Evolutionary conservation across 495 filamentous ascomycete species (phyloP), one percentile per base, ranked within the genome.

Genomic region (Talaromyces adpressus): DNA sequence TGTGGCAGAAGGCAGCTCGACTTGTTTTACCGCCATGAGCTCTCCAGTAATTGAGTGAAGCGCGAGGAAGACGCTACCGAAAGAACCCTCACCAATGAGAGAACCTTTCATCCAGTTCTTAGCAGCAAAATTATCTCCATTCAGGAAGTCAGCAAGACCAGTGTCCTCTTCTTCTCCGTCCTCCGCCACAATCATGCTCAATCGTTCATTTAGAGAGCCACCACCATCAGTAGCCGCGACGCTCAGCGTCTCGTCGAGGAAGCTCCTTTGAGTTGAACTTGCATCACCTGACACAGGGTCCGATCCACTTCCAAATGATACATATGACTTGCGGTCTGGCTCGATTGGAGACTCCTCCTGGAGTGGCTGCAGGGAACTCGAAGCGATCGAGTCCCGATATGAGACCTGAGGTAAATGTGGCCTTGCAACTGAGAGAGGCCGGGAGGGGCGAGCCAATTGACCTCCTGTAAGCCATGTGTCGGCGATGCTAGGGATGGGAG

Each of bases 91-190:
- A 53, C 94, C 94, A 68, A 99, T 99, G 56, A 98, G 77, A 14
- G 92, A 91, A 69, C 94, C 94, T 76, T 97, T 96, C 92, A 99
- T 99, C 92, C 96, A 99, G 71, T 93, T 92, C 76, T 92, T 87
- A 49, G 94, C 90, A 63, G 95, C 91, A 85, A 94, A 97, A 29
- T 91, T 91, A 70, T 97, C 93, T 36, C 91, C 91, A 45, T 91
- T 88, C 45, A 97, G 80, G 79, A 96, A 96, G 39, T 87, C 85
- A 65, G 91, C 87, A 5, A 93, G 80, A 61, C 87, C 88, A 66
- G 87, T 86, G 68, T 92, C 90, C 18, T 88, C 85, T 66, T 96
- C 93, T 72, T 96, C 92, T 23, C 91, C 93, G 69, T 97, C 93
- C 62, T 87, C 85, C 4, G 81, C 82, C 29, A 89, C 80, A 14